A percentile compares a stretch with the other conserved stretches of the same genome.
Conservation (phyloP, 768 basidiomycete species). For the Trametes punicea region DNA sequence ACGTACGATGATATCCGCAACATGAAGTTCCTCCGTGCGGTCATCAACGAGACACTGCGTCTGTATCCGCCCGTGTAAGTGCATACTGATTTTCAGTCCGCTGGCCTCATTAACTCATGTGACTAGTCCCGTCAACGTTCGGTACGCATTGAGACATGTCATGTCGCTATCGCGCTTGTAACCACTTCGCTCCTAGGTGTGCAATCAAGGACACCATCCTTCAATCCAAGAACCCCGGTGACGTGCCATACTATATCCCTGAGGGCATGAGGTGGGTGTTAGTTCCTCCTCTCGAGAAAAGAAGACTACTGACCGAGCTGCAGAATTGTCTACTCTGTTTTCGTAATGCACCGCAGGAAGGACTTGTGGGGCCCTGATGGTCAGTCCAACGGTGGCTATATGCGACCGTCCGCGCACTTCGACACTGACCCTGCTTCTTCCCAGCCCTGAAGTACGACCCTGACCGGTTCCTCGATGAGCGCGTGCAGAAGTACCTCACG, state of each 20-base stretch:
- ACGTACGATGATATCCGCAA: slow-evolving; percentile 53
- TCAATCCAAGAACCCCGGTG: slow-evolving; percentile 22
- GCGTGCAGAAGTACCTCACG: slow-evolving; percentile 44
- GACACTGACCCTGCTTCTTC: background rate
- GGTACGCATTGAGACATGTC: background rate
- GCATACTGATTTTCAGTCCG: background rate
- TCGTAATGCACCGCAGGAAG: slow-evolving; percentile 35
- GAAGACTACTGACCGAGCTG: background rate
- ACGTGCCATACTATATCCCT: slow-evolving; percentile 2
- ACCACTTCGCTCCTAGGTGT: slow-evolving; percentile 2
- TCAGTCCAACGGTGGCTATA: slow-evolving; percentile 9
- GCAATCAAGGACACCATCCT: slow-evolving; percentile 27
- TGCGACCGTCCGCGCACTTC: background rate
- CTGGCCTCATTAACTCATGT: slow-evolving; percentile 5
- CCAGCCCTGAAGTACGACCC: slow-evolving; percentile 47
- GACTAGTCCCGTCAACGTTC: slow-evolving; percentile 9
- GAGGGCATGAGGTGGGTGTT: slow-evolving; percentile 10
- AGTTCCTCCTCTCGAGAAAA: background rate
- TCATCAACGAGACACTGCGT: slow-evolving; percentile 24
- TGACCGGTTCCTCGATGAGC: slow-evolving; percentile 56
- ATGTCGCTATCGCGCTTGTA: background rate
- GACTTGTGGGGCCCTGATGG: slow-evolving; percentile 58
- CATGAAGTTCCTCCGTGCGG: slow-evolving; percentile 45
- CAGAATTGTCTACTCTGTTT: slow-evolving; percentile 24
- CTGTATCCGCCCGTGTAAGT: slow-evolving; percentile 23